Percentiles rank a stretch among this genome's conserved stretches.
phyloP scores from a whole-genome alignment of 345 rosid genomes.

The Mercurialis annua region DNA sequence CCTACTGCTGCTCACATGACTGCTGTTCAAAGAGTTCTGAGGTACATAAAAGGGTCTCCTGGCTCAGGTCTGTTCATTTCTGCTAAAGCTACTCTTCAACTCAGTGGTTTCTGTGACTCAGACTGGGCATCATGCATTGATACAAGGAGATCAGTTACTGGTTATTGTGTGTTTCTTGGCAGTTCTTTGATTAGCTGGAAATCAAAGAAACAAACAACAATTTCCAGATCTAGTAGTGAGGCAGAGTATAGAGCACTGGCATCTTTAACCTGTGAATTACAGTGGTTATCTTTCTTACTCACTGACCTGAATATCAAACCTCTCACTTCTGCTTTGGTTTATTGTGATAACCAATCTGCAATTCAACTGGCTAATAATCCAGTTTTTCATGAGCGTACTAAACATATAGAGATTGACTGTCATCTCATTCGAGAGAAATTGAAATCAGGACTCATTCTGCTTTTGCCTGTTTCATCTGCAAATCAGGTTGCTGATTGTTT shows the following conservation, averaged over 20 bases:
- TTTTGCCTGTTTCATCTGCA: background rate
- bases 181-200: too few relatives aligned
- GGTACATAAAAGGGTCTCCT: background rate
- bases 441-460: background rate
- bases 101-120: background rate
- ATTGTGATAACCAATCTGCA: background rate
- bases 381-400: background rate
- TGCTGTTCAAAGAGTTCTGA: background rate
- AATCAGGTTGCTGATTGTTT: too few relatives aligned
- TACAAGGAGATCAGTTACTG: background rate
- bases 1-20: background rate
- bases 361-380: background rate
- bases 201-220: background rate
- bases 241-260: too few relatives aligned
- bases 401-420: background rate
- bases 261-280: too few relatives aligned
- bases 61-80: too few relatives aligned
- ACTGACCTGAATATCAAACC: too few relatives aligned
- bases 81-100: background rate
- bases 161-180: background rate
- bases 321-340: too few relatives aligned
- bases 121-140: background rate
- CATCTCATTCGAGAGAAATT: background rate
- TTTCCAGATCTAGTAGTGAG: too few relatives aligned
- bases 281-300: too few relatives aligned